Base-by-base conservation (phyloP, 257 asterid species). In the Cynanchum wilfordii region DNA sequence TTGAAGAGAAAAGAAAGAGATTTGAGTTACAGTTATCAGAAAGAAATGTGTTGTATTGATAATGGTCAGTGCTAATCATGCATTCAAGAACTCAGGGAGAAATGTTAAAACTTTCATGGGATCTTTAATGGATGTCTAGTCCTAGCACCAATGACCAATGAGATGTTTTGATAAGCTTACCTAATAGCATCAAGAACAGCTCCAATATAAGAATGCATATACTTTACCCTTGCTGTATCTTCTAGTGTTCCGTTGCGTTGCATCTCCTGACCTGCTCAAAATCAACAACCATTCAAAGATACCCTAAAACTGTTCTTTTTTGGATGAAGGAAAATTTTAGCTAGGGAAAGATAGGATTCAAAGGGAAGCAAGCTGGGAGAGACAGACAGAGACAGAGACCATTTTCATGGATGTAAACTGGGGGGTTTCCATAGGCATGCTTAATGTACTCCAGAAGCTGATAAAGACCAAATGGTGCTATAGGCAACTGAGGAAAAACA, bases 401-500 rank as follows among this genome's bases (percentile, higher is more conserved):
- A 69, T 76, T 80, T 76, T 80, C 84, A 11, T 80, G 89, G 79
- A 89, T 65, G 79, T 85, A 89, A 64, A 86, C 27, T 6, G 86
- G 81, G 12, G 85, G 88, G 75, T 85, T 84, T 20, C 81, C 88
- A 77, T 84, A 86, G 65, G 64, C 80, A 56, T 83, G 66, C 73
- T 84, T 87, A 16, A 82, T 40, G 72, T 78, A 70, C 70, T 78
- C 82, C 51, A 89, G 86, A 68, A 80, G 30, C 45, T 20, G 77
- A 16, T 22, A 50, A 38, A 87, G 86, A 51, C 84, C 87, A 60
- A 70, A 79, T 40, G 87, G 83, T 77, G 22, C 40, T 69, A 80
- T 49, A 45, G 83, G 78, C 77, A 70, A 13, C 79, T 69, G 75
- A 64, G 56, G 10, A 22, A 15, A 60, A 68, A 1, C n/a, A 50